Percentiles rank a stretch among this genome's conserved stretches.
These are phyloP conservation scores for Mortierella sp. DNA, from an alignment of 371 early-diverging fungal genomes.

Conservation along the genomic window DNA sequence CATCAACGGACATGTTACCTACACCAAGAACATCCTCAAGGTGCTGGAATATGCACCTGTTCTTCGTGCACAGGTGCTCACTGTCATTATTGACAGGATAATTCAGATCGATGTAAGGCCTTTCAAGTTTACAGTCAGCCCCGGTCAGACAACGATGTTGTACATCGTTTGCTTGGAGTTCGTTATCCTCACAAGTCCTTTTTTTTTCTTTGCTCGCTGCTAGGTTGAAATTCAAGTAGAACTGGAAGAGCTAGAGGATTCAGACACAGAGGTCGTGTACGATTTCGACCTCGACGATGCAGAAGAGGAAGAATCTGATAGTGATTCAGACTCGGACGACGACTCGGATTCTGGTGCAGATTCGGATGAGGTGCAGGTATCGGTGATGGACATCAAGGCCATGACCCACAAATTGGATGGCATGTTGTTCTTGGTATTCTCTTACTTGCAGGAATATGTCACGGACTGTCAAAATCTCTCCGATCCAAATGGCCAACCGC, in stretches of 20 bases:
- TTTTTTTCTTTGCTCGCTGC: not conserved
- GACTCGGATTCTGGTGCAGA: conserved; percentile 51
- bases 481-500: conserved; percentile 26
- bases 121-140: too few relatives aligned
- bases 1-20: conserved; percentile 74
- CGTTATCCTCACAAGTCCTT: not conserved
- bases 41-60: conserved; percentile 82
- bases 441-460: conserved; percentile 62
- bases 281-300: conserved; percentile 58
- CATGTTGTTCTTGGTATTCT: conserved; percentile 79
- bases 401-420: conserved; percentile 89
- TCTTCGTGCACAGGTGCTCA: conserved; percentile 78
- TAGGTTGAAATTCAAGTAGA: conserved; percentile 93
- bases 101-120: conserved; percentile 87
- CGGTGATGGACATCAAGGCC: conserved; percentile 64
- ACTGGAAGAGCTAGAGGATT: conserved; percentile 90
- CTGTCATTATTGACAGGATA: conserved; percentile 82
- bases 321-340: conserved; percentile 38
- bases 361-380: conserved; percentile 50
- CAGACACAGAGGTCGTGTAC: conserved; percentile 66
- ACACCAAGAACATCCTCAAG: conserved; percentile 78
- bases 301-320: conserved; percentile 48
- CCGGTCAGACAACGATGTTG: too few relatives aligned
- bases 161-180: too few relatives aligned
- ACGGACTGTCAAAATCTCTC: conserved; percentile 38